A percentile compares a stretch with the other conserved stretches of the same genome.
Conservation (phyloP, 2,329 filamentous ascomycete genomes). For the Madurella mycetomatis region DNA sequence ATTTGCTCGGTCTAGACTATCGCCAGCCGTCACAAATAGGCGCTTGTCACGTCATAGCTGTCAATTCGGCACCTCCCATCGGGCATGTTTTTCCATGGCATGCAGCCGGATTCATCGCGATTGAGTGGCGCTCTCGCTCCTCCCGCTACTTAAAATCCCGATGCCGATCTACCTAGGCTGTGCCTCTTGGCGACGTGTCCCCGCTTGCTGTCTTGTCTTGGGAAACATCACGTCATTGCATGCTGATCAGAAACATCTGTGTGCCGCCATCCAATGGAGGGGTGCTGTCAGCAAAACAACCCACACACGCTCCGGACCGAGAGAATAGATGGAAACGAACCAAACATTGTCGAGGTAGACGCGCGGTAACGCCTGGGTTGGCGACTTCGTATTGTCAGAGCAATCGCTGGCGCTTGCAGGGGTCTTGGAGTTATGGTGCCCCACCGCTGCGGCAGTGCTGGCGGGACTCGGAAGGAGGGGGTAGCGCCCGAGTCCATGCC, state of each 20-base stretch:
- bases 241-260: not conserved
- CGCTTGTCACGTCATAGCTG: not conserved
- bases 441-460: constrained; percentile 19
- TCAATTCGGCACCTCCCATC: not conserved
- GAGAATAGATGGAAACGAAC: not conserved
- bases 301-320: not conserved
- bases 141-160: too few species aligned
- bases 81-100: too few species aligned
- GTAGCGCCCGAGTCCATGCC: not conserved
- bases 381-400: not conserved
- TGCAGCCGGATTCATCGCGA: too few species aligned
- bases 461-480: not conserved
- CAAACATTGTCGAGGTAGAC: not conserved
- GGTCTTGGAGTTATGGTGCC: not conserved
- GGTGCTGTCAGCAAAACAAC: not conserved
- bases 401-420: constrained; percentile 13
- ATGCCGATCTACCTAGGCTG: not conserved
- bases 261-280: too few species aligned
- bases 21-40: not conserved
- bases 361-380: not conserved
- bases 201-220: too few species aligned
- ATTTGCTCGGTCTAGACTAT: too few species aligned
- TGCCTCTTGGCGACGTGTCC: not conserved
- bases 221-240: not conserved
- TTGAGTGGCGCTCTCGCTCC: too few species aligned